A percentile compares a stretch with the other conserved stretches of the same genome.
phyloP scores from a whole-genome alignment of 495 filamentous ascomycete genomes.

The Echria macrotheca region DNA sequence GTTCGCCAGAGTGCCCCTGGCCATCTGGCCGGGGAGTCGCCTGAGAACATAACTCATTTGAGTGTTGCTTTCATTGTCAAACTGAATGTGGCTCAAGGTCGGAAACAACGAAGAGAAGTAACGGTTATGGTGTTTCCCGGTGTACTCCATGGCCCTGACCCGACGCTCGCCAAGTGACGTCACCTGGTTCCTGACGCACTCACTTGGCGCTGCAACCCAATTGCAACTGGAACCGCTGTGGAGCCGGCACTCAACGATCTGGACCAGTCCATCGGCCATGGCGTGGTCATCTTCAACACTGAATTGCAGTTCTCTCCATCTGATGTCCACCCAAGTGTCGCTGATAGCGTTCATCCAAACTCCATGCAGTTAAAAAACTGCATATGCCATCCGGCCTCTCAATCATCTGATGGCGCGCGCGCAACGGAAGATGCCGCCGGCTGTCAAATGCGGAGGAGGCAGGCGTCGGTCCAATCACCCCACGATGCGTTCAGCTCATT shows the following conservation, averaged over 20 bases:
- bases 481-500: neutral
- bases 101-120: neutral
- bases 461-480: conserved; percentile 3
- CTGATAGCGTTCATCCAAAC: neutral
- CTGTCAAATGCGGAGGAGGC: neutral
- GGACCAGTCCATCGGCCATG: too few relatives aligned
- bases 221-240: too few relatives aligned
- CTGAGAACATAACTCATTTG: conserved; percentile 21
- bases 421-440: neutral
- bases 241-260: too few relatives aligned
- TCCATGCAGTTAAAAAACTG: too few relatives aligned
- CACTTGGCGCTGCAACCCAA: conserved; percentile 1
- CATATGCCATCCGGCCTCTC: neutral
- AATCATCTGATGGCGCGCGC: neutral
- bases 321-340: neutral
- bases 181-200: conserved; percentile 5
- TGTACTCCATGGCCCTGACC: neutral
- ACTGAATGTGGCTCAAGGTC: neutral
- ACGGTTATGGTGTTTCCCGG: too few relatives aligned
- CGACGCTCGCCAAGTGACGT: conserved; percentile 1
- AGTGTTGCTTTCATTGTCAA: neutral
- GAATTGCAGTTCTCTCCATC: neutral
- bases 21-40: conserved; percentile 16
- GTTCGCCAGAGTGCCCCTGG: neutral
- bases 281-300: too few relatives aligned